These are phyloP conservation scores for Penicillium sp. DNA, from an alignment of 2,329 filamentous ascomycete genomes.

Conservation along the genomic window DNA sequence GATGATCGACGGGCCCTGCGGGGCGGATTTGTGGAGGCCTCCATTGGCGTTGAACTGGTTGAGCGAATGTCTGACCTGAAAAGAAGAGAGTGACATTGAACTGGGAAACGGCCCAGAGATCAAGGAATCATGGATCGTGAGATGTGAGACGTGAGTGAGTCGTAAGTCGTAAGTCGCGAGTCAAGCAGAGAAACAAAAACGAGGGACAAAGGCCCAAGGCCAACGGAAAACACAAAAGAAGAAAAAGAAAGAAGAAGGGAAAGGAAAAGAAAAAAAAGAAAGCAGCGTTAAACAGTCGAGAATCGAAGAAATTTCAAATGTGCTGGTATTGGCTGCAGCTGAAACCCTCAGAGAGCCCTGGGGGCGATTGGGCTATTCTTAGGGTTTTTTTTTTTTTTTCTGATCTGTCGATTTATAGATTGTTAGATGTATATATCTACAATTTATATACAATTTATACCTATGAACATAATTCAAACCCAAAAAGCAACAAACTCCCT, in stretches of 20 bases:
- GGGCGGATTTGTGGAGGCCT: constrained; percentile 17
- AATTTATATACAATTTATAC: not conserved
- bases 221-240: not conserved
- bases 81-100: constrained; percentile 9
- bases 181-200: not conserved
- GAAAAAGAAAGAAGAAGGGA: not conserved
- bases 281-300: not conserved
- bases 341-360: constrained; percentile 16
- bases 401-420: not conserved
- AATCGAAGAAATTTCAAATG: constrained; percentile 18
- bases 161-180: not conserved
- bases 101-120: not conserved
- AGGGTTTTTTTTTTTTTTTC: not conserved
- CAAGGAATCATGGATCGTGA: not conserved
- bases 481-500: too few species aligned
- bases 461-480: not conserved
- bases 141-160: not conserved
- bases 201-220: constrained; percentile 2
- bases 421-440: not conserved
- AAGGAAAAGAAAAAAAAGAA: not conserved
- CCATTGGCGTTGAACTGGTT: constrained; percentile 9
- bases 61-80: not conserved
- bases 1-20: constrained; percentile 25
- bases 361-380: constrained; percentile 11
- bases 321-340: constrained; percentile 13